Evolutionary conservation across 2,329 filamentous ascomycete species (phyloP).

Genomic region (Aureobasidium sp.): DNA sequence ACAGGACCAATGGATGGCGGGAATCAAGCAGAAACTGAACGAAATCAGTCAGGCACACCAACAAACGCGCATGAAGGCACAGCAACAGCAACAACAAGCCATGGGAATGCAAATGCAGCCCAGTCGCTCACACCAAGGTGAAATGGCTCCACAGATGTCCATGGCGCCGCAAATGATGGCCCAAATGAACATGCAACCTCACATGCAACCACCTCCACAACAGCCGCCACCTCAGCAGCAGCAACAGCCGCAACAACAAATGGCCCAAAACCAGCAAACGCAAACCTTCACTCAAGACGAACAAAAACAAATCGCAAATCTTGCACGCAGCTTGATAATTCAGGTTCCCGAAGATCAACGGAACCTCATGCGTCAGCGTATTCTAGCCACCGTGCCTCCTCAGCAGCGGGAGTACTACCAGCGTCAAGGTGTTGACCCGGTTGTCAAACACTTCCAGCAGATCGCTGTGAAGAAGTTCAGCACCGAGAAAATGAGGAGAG

Average conservation of each 20-base stretch:
- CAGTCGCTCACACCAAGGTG: constrained; percentile 31
- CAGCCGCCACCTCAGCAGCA: constrained; percentile 6
- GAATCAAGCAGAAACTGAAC: constrained; percentile 13
- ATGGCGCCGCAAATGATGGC: constrained; percentile 42
- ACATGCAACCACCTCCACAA: constrained; percentile 18
- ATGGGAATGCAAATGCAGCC: constrained; percentile 26
- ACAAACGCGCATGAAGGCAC: constrained; percentile 7
- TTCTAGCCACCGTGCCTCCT: constrained; percentile 36
- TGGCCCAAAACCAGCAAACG: constrained; percentile 14
- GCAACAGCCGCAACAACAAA: constrained; percentile 19
- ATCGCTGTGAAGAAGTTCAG: constrained; percentile 15
- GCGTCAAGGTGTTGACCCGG: constrained; percentile 38
- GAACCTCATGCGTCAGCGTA: constrained; percentile 37
- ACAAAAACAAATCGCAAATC: constrained; percentile 33
- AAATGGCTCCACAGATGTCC: constrained; percentile 35
- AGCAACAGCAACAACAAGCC: constrained; percentile 6
- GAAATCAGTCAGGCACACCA: constrained; percentile 10
- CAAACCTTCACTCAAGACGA: constrained; percentile 30
- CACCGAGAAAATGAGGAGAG: constrained; percentile 13
- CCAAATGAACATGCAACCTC: constrained; percentile 34
- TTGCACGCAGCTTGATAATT: constrained; percentile 39
- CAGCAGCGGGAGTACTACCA: constrained; percentile 39
- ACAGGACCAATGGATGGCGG: constrained; percentile 13
- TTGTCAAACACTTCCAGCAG: constrained; percentile 21
- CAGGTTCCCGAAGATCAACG: constrained; percentile 36